Percentiles rank a stretch among this genome's conserved stretches.
Conservation (phyloP, 441 rosid genomes). For the California macrophylla region DNA sequence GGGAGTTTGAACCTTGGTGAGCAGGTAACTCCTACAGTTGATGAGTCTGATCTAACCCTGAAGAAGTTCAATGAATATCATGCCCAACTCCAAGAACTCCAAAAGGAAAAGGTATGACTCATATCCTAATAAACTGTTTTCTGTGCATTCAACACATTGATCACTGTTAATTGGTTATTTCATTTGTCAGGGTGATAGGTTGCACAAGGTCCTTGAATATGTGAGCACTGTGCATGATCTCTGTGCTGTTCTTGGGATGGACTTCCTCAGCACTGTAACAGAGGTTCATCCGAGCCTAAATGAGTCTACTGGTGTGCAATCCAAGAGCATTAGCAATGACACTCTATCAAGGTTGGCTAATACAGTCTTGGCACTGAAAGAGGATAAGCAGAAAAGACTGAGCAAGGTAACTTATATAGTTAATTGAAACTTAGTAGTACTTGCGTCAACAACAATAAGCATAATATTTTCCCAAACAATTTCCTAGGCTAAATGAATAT, state of each 20-base stretch:
- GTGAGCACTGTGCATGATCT: slow-evolving; percentile 91
- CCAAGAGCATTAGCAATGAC: slow-evolving; percentile 92
- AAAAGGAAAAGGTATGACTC: slow-evolving; percentile 70
- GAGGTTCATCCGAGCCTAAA: slow-evolving; percentile 96
- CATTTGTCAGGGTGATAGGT: slow-evolving; percentile 69
- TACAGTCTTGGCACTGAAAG: slow-evolving; percentile 63
- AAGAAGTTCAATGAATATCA: slow-evolving; percentile 76
- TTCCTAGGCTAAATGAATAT: background rate
- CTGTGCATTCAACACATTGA: slow-evolving; percentile 1
- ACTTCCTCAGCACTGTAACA: slow-evolving; percentile 67
- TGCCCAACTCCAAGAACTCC: slow-evolving; percentile 77
- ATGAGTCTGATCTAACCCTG: slow-evolving; percentile 75
- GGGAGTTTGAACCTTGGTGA: slow-evolving; percentile 50
- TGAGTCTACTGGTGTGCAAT: slow-evolving; percentile 58
- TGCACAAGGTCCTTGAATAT: slow-evolving; percentile 78
- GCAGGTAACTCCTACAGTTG: slow-evolving; percentile 45
- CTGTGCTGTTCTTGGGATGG: slow-evolving; percentile 88
- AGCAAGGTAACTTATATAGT: slow-evolving; percentile 42
- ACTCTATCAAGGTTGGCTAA: slow-evolving; percentile 76
- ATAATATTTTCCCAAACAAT: background rate
- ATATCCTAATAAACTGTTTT: background rate
- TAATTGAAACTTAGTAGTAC: slow-evolving; percentile 2
- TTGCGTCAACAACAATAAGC: background rate
- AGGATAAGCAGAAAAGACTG: slow-evolving; percentile 89
- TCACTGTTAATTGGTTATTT: slow-evolving; percentile 21